A percentile compares a stretch with the other conserved stretches of the same genome.
Evolutionary conservation across 73 alveolate genomes (phyloP).

Genomic region (Durusdinium trenchii): DNA sequence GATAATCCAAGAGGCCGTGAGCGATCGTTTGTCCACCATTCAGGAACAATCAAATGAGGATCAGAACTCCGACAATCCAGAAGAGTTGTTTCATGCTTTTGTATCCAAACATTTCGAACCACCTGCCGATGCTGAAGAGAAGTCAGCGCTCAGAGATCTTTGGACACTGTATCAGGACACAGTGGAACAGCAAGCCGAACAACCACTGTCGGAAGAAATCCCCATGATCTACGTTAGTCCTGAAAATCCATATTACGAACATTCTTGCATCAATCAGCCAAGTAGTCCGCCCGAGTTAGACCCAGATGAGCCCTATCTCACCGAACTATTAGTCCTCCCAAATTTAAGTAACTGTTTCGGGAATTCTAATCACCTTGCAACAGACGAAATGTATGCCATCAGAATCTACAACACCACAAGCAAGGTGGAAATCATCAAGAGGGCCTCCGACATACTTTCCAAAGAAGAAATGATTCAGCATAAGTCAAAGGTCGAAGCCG

Average conservation of each 20-base stretch:
- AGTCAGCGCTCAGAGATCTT: background rate
- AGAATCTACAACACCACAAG: background rate
- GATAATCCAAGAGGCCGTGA: background rate
- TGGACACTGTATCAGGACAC: background rate
- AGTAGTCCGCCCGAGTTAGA: background rate
- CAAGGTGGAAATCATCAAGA: background rate
- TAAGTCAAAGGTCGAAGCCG: background rate
- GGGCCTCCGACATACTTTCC: conserved; percentile 9
- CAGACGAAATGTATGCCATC: background rate
- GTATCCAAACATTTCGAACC: background rate
- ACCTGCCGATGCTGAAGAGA: background rate
- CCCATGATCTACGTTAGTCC: background rate
- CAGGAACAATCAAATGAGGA: background rate
- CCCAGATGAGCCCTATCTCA: background rate
- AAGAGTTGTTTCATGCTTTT: background rate
- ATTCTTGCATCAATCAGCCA: background rate
- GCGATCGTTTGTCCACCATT: conserved; percentile 15
- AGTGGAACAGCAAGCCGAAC: background rate
- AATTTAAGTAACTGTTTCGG: background rate
- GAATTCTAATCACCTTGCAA: background rate
- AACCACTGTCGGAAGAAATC: background rate
- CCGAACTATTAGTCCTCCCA: background rate
- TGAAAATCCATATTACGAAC: background rate
- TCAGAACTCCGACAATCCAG: background rate
- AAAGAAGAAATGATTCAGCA: background rate